A percentile compares a stretch with the other conserved stretches of the same genome.
These are phyloP conservation scores for Hymenochaete sp. DNA, from an alignment of 1,284 basidiomycete species.

Conservation along the genomic window DNA sequence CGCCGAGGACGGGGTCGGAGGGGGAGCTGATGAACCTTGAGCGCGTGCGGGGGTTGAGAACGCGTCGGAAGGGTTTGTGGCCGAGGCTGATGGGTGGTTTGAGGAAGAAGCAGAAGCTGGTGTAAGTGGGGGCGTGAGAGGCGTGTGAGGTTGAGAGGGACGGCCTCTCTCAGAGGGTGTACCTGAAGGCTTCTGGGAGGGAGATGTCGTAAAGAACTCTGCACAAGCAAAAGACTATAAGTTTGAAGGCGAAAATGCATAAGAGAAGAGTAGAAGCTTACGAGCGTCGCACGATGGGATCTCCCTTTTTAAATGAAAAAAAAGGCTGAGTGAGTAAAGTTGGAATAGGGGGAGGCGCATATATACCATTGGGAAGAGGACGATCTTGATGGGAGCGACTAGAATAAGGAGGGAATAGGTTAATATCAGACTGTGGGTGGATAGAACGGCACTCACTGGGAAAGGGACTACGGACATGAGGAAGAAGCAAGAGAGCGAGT, in stretches of 20 bases:
- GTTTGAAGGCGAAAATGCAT: too few species aligned
- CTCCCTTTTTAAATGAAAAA: too few species aligned
- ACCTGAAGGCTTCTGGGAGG: too few species aligned
- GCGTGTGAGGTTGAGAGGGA: constrained; percentile 14
- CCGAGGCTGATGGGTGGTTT: too few species aligned
- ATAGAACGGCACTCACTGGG: constrained; percentile 1
- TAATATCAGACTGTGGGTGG: too few species aligned
- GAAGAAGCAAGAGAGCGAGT: not conserved
- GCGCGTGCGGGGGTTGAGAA: constrained; percentile 11
- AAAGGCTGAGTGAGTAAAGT: too few species aligned
- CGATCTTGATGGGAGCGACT: constrained; percentile 2
- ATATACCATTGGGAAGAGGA: not conserved
- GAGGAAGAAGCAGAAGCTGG: constrained; percentile 7
- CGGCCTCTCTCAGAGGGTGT: constrained; percentile 1
- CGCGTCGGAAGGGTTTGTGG: not conserved
- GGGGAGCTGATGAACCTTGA: constrained; percentile 7
- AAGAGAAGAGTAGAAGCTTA: too few species aligned
- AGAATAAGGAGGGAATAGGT: not conserved
- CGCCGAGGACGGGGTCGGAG: constrained; percentile 10
- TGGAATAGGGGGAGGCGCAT: too few species aligned
- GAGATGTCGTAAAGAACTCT: too few species aligned
- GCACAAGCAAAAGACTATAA: too few species aligned
- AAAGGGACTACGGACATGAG: constrained; percentile 8
- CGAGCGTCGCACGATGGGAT: too few species aligned
- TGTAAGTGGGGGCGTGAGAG: constrained; percentile 16